Evolutionary conservation across 1,139 yeast species (phyloP).

Genomic region (Debaryomyces coudertii): DNA sequence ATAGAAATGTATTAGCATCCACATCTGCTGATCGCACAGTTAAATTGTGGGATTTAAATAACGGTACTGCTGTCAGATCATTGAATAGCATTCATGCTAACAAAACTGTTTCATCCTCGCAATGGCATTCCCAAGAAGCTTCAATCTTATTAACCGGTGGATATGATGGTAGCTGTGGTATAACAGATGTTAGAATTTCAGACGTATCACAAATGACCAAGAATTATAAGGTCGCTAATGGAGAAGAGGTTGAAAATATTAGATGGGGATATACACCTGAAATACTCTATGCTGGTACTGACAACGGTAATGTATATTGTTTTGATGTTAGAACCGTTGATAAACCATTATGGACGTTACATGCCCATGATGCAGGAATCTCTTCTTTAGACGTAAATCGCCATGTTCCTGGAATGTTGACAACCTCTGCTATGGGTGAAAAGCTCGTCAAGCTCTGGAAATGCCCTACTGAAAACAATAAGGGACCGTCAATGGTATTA

Average conservation of each 20-base stretch:
- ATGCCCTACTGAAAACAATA: slow-evolving; percentile 44
- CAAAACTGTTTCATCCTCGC: slow-evolving; percentile 82
- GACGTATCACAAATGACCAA: slow-evolving; percentile 62
- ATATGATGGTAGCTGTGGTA: slow-evolving; percentile 78
- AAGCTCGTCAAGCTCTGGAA: slow-evolving; percentile 89
- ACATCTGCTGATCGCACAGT: slow-evolving; percentile 96
- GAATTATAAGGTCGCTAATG: slow-evolving; percentile 59
- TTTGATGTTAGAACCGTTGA: slow-evolving; percentile 77
- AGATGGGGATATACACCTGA: slow-evolving; percentile 67
- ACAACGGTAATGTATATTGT: slow-evolving; percentile 85
- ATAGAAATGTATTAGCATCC: slow-evolving; percentile 86
- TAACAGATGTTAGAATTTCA: slow-evolving; percentile 83
- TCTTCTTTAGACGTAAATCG: slow-evolving; percentile 76
- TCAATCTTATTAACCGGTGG: slow-evolving; percentile 89
- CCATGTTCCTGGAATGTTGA: slow-evolving; percentile 71
- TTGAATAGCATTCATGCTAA: slow-evolving; percentile 58
- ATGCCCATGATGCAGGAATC: slow-evolving; percentile 95
- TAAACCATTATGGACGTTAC: slow-evolving; percentile 89
- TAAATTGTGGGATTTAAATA: slow-evolving; percentile 89
- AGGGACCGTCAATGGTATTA: slow-evolving; percentile 85
- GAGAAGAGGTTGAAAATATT: slow-evolving; percentile 85
- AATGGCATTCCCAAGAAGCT: slow-evolving; percentile 82
- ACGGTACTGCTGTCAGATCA: slow-evolving; percentile 75
- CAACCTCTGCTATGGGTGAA: slow-evolving; percentile 92
- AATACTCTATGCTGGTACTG: slow-evolving; percentile 86